Evolutionary conservation across 2,329 filamentous ascomycete genomes (phyloP).

Genomic region (Phialophora verrucosa): DNA sequence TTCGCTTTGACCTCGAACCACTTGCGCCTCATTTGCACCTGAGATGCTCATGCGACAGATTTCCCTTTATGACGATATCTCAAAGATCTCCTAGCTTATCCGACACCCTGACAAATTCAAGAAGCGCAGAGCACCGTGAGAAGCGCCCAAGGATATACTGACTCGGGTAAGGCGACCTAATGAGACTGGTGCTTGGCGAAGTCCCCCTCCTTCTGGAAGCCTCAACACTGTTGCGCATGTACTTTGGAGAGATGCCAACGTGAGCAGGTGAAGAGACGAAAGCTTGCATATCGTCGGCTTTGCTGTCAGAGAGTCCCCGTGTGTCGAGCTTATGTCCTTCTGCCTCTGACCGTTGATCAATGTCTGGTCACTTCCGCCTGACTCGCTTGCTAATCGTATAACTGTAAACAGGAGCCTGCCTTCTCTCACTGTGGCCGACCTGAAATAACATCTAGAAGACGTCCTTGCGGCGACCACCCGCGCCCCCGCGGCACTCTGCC

Average conservation of each 20-base stretch:
- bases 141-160: conserved; percentile 3
- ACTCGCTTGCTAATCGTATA: conserved; percentile 14
- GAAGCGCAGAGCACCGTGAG: conserved; percentile 1
- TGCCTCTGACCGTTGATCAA: not conserved
- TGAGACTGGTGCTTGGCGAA: conserved; percentile 7
- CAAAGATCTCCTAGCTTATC: not conserved
- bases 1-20: not conserved
- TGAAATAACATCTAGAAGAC: not conserved
- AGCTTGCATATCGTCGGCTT: not conserved
- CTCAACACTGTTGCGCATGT: conserved; percentile 6
- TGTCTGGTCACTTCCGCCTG: conserved; percentile 6
- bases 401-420: not conserved
- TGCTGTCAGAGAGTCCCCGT: not conserved
- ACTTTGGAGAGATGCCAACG: not conserved
- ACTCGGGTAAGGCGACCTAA: conserved; percentile 17
- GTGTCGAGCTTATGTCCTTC: not conserved
- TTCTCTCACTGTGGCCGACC: not conserved
- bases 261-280: not conserved
- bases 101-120: not conserved
- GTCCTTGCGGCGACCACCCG: not conserved
- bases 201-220: conserved; percentile 15
- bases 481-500: conserved; percentile 1
- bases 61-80: not conserved
- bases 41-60: conserved; percentile 9
- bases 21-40: not conserved